Conservation (phyloP, 441 rosid genomes). For the Syzygium malaccense region DNA sequence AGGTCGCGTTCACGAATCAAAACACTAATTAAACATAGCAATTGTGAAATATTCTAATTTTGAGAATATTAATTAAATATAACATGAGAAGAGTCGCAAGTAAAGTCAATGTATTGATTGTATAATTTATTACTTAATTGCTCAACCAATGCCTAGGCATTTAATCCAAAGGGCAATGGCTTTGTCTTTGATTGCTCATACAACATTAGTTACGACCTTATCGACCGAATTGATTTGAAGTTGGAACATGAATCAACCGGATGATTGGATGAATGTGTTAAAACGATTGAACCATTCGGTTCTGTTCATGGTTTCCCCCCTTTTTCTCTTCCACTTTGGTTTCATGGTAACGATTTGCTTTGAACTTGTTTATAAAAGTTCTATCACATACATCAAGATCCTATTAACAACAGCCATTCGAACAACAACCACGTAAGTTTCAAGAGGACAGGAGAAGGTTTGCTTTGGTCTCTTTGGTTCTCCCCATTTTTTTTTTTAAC, state of each 20-base stretch:
- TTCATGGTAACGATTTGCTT: neutral
- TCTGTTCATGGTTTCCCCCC: too few relatives aligned
- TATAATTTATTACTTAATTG: too few relatives aligned
- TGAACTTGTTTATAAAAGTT: neutral
- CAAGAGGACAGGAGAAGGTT: accelerated
- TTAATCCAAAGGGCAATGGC: too few relatives aligned
- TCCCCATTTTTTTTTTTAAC: neutral
- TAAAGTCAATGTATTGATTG: too few relatives aligned
- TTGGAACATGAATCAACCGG: neutral
- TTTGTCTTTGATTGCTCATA: too few relatives aligned
- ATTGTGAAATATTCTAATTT: too few relatives aligned
- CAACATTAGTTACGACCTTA: neutral
- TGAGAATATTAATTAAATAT: too few relatives aligned
- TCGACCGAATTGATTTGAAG: neutral
- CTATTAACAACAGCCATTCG: neutral
- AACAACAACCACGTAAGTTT: neutral
- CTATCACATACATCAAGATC: neutral
- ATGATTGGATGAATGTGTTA: neutral
- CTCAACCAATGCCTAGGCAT: neutral
- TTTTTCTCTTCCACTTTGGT: too few relatives aligned
- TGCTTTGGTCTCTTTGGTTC: neutral
- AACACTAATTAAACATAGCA: too few relatives aligned
- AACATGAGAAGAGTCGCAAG: too few relatives aligned
- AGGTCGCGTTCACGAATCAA: too few relatives aligned
- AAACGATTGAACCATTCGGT: neutral